These are phyloP conservation scores for Antitrichia curtipendula DNA, from an alignment of 225 moss, liverwort and hornwort genomes.

Conservation along the genomic window DNA sequence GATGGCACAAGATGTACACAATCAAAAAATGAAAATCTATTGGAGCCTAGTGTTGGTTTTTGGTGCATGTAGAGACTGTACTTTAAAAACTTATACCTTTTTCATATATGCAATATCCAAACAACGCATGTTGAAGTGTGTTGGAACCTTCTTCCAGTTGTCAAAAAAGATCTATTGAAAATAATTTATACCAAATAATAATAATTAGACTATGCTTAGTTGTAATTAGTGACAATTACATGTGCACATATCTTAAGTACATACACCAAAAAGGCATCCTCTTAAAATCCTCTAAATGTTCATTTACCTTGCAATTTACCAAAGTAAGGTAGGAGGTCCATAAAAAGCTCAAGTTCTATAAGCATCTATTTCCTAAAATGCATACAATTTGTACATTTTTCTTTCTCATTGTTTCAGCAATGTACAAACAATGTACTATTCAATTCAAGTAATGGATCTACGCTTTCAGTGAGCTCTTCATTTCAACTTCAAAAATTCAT, in stretches of 20 bases:
- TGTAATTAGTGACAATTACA: background rate
- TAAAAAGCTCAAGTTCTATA: no score
- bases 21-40: background rate
- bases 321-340: background rate
- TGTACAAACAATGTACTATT: no score
- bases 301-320: background rate
- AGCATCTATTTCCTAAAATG: no score
- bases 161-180: background rate
- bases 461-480: no score
- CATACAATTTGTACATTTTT: no score
- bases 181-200: background rate
- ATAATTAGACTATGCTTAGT: fast-evolving
- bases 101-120: background rate
- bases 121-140: no score
- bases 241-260: fast-evolving
- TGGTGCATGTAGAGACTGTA: fast-evolving
- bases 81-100: background rate
- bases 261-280: background rate
- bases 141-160: background rate
- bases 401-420: no score
- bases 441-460: no score
- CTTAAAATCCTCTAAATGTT: background rate
- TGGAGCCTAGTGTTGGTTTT: fast-evolving
- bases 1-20: background rate
- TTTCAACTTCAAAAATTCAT: no score